phyloP scores from a whole-genome alignment of 2,329 filamentous ascomycete species.

The Scedosporium boydii region DNA sequence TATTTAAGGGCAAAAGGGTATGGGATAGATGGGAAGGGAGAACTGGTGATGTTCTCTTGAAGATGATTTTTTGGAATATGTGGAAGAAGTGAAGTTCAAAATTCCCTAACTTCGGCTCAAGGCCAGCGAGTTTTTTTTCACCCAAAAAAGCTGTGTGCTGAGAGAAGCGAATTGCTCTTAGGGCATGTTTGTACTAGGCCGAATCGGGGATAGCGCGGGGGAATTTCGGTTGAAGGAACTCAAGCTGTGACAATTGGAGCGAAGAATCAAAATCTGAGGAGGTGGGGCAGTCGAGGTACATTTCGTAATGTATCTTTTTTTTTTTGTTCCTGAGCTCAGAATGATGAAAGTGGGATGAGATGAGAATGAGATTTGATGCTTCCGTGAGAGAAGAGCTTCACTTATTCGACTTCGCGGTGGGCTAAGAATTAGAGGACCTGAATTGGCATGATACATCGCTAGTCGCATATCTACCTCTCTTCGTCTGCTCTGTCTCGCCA shows the following conservation, averaged over 20 bases:
- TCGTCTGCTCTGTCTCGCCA: slow-evolving; percentile 9
- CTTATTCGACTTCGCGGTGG: neutral
- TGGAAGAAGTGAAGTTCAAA: slow-evolving; percentile 11
- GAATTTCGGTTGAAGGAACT: slow-evolving; percentile 3
- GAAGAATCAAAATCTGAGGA: neutral
- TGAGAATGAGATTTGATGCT: no score
- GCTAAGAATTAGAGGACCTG: no score
- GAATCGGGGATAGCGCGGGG: slow-evolving; percentile 9
- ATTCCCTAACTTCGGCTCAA: neutral
- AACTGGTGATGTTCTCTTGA: slow-evolving; percentile 11
- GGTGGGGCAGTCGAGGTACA: slow-evolving; percentile 15
- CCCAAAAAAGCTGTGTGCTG: slow-evolving; percentile 7
- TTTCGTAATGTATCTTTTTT: slow-evolving; percentile 24
- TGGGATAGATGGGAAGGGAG: slow-evolving; percentile 5
- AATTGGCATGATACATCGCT: no score
- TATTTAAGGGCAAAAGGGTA: slow-evolving; percentile 77
- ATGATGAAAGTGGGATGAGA: no score
- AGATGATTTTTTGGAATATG: slow-evolving; percentile 13
- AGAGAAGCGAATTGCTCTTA: slow-evolving; percentile 17
- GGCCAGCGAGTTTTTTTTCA: slow-evolving; percentile 4
- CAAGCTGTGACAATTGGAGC: slow-evolving; percentile 6
- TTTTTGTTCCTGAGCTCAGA: slow-evolving; percentile 10
- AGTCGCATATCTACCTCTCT: no score
- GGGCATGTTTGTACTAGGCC: slow-evolving; percentile 25
- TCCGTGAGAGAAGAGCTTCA: neutral